phyloP scores from a whole-genome alignment of 768 basidiomycete genomes.

The Suillus americanus region DNA sequence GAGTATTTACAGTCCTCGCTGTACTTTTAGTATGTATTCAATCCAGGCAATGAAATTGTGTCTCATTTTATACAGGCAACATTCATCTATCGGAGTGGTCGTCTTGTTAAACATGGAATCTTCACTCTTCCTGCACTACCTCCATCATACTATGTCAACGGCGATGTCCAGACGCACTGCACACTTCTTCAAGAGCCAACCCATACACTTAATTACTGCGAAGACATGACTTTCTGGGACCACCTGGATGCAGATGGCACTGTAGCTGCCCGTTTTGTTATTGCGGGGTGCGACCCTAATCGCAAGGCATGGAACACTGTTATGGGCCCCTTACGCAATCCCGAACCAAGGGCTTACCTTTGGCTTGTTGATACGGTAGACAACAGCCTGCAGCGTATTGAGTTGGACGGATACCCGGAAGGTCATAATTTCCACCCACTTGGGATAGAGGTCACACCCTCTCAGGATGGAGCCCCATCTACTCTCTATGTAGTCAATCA shows the following conservation, averaged over 20 bases:
- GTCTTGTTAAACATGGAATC: conserved; percentile 40
- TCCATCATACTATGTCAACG: conserved; percentile 48
- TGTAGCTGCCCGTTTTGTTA: conserved; percentile 44
- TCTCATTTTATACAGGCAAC: conserved; percentile 35
- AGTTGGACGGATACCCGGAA: conserved; percentile 52
- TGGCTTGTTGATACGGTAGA: conserved; percentile 49
- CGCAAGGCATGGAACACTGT: conserved; percentile 72
- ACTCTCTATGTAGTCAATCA: conserved; percentile 72
- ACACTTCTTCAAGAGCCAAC: conserved; percentile 32
- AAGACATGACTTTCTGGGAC: conserved; percentile 70
- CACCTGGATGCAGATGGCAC: conserved; percentile 39
- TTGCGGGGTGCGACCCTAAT: conserved; percentile 41
- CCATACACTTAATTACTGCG: conserved; percentile 47
- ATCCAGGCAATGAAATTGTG: background rate
- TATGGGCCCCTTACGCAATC: conserved; percentile 66
- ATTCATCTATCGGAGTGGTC: conserved; percentile 45
- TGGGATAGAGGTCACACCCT: conserved; percentile 60
- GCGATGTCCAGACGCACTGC: conserved; percentile 50
- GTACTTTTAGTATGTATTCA: background rate
- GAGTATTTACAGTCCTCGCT: background rate
- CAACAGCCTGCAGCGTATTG: conserved; percentile 37
- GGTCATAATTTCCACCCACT: conserved; percentile 71
- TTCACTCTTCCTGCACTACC: conserved; percentile 46
- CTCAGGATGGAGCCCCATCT: conserved; percentile 45
- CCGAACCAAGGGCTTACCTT: conserved; percentile 55